Evolutionary conservation across 225 moss, liverwort and hornwort genomes (phyloP), one percentile per base, ranked within the genome.

Genomic region (Thuidium tamariscinum): DNA sequence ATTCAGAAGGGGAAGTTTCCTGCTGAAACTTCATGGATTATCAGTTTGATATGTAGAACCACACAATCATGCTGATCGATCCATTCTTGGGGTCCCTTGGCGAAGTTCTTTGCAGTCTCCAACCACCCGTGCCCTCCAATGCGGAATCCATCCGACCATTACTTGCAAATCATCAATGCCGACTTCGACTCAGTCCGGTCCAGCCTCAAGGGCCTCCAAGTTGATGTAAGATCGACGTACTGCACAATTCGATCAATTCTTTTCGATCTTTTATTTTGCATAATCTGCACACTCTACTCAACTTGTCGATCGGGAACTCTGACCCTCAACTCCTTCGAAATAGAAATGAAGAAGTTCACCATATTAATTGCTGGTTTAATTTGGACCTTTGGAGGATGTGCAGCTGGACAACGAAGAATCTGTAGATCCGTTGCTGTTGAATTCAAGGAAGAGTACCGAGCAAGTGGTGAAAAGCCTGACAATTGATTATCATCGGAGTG

Each of bases 141-240:
- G 88, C 89, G 81, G n/a, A 93, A 89, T 68, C 92, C 93, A 20
- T 90, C 93, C 8, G 93, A 93, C 76, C 92, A 92, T 68, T 93
- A 86, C 89, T 86, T 93, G 82, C 86, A 88, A 82, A 86, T 88
- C 65, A 86, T 93, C 80, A 93, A 93, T 52, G 83, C 93, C 44
- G 92, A 93, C 88, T 93, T 93, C 7, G 93, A 93, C 83, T 76
- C 77, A 13, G 92, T 92, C 83, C 89, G 86, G 75, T 70, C 83
- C 49, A 82, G 74, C 32, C 84, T 93, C 39, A 89, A 90, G 27
- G 67, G 7, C 54, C 75, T 87, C 78, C 57, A 74, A 57, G 15
- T 13, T 32, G 79, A 52, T 34, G 89, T 89, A 80, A 63, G 63
- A 34, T 7, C 82, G 69, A 82, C 30, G 8, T n/a, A n/a, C n/a